Conservation (phyloP, 2,329 filamentous ascomycete species). For the Cladophialophora carrionii region DNA sequence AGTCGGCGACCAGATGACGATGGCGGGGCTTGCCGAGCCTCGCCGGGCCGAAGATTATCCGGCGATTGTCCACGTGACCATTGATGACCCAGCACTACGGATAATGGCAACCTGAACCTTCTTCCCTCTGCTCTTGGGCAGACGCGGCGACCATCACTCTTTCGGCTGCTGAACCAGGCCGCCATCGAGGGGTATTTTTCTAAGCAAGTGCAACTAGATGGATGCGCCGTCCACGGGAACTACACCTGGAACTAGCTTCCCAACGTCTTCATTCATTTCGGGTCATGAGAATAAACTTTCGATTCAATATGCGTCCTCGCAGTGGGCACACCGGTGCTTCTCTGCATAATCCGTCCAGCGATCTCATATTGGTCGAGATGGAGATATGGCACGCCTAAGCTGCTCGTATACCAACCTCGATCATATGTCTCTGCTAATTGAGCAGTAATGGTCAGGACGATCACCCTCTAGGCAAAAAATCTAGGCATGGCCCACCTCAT, state of each 20-base stretch:
- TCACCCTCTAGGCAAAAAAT: not conserved
- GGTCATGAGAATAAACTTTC: not conserved
- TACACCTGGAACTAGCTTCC: no score
- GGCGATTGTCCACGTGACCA: not conserved
- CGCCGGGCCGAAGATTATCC: conserved; percentile 8
- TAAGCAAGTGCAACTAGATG: no score
- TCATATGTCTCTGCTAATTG: not conserved
- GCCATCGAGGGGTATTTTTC: no score
- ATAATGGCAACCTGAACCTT: no score
- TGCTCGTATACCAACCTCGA: conserved; percentile 7
- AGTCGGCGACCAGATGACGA: conserved; percentile 6
- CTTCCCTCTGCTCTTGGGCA: no score
- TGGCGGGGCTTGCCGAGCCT: conserved; percentile 14
- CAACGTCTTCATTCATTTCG: not conserved
- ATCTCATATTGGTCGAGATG: not conserved
- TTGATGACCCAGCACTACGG: no score
- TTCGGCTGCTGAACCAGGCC: no score
- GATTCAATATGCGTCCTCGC: not conserved
- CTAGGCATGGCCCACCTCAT: not conserved
- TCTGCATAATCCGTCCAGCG: not conserved
- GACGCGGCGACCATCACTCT: not conserved
- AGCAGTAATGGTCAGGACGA: not conserved
- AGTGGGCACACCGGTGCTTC: not conserved
- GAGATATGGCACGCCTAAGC: not conserved
- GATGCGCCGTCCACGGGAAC: not conserved